Percentiles rank a stretch among this genome's conserved stretches.
Conservation (phyloP, 345 rosid genomes). For the Odontarrhena argentea region DNA sequence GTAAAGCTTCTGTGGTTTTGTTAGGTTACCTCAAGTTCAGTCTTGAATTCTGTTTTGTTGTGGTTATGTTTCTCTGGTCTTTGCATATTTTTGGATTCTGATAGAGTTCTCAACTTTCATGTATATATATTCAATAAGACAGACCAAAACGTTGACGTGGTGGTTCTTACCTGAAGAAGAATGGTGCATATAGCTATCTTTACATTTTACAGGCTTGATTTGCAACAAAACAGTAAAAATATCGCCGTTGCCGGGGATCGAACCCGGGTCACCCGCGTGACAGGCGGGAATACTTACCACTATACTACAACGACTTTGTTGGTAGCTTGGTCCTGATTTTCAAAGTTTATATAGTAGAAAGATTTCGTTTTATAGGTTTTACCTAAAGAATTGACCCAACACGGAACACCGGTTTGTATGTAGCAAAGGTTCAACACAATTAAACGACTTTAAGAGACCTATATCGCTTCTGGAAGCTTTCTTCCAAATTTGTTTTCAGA, state of each 20-base stretch:
- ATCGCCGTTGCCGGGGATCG: conserved; percentile 85
- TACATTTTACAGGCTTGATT: not conserved
- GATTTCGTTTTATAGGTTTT: too few species aligned
- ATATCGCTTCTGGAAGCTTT: too few species aligned
- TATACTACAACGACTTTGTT: conserved; percentile 76
- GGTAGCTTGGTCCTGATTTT: not conserved
- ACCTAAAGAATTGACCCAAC: too few species aligned
- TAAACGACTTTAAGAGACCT: too few species aligned
- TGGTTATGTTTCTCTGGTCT: conserved; percentile 17
- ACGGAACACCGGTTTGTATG: too few species aligned
- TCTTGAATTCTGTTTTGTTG: conserved; percentile 25
- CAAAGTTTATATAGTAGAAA: too few species aligned
- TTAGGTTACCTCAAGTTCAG: conserved; percentile 3
- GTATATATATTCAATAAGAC: conserved; percentile 30
- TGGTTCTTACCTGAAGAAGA: conserved; percentile 4
- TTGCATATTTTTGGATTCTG: conserved; percentile 12
- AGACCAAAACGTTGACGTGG: not conserved
- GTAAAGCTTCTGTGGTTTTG: conserved; percentile 1
- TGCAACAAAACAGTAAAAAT: too few species aligned
- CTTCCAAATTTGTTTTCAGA: too few species aligned
- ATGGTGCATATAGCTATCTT: not conserved
- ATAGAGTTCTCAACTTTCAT: conserved; percentile 26
- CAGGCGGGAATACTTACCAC: conserved; percentile 92
- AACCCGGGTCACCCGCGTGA: conserved; percentile 97
- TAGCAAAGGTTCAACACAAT: too few species aligned